phyloP scores from a whole-genome alignment of 805 yeast species.

The Barnettozyma wickerhamii region DNA sequence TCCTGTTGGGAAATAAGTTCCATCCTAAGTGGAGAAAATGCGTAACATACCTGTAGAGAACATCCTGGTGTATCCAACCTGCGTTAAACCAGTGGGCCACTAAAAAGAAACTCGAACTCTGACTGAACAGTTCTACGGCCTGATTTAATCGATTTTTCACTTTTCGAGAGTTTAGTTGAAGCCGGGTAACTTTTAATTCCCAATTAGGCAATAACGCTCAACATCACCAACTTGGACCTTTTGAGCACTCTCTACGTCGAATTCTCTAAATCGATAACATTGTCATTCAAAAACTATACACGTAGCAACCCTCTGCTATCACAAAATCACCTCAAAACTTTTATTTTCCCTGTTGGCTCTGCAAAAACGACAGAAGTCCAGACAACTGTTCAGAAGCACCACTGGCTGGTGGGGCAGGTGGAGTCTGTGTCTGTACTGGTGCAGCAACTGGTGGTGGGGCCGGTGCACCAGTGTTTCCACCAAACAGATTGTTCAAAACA shows the following conservation, averaged over 20 bases:
- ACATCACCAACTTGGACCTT: not conserved
- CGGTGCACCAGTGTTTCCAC: conserved; percentile 18
- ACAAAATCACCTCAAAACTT: too few relatives aligned
- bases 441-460: conserved; percentile 20
- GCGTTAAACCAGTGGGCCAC: too few relatives aligned
- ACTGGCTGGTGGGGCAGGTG: conserved; percentile 14
- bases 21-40: too few relatives aligned
- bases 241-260: not conserved
- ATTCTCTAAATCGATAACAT: too few relatives aligned
- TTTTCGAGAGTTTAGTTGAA: conserved; percentile 1
- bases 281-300: too few relatives aligned
- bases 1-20: too few relatives aligned
- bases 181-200: conserved; percentile 5
- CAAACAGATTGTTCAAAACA: conserved; percentile 47
- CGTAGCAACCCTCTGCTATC: too few relatives aligned
- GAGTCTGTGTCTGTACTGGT: conserved; percentile 6
- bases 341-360: conserved; percentile 29
- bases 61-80: not conserved
- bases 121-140: not conserved
- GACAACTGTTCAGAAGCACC: conserved; percentile 38
- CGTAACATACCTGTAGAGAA: not conserved
- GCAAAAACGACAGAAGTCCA: conserved; percentile 38
- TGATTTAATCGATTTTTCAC: conserved; percentile 1
- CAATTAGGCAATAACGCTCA: conserved; percentile 3
- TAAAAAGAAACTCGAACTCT: too few relatives aligned